phyloP scores from a whole-genome alignment of 2,329 filamentous ascomycete species.

The Colletotrichum tabaci region DNA sequence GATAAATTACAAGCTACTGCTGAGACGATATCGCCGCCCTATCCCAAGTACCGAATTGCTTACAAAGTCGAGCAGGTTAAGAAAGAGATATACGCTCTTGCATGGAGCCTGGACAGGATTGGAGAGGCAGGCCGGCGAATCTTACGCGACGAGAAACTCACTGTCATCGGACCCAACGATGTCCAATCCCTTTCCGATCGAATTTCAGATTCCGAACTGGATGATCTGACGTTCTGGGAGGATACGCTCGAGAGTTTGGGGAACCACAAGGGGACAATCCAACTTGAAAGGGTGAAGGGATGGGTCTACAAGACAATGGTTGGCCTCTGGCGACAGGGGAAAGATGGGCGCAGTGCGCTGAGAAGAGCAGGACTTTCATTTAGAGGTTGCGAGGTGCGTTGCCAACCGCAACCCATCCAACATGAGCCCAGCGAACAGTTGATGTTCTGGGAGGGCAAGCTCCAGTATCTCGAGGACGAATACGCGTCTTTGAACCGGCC shows the following conservation, averaged over 20 bases:
- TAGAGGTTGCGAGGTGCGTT: not conserved
- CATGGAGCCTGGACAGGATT: not conserved
- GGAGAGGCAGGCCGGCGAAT: not conserved
- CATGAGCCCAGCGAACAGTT: not conserved
- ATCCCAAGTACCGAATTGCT: not conserved
- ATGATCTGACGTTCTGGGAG: not conserved
- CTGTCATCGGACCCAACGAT: not conserved
- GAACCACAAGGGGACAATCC: not conserved
- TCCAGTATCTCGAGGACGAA: not conserved
- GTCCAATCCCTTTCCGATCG: not conserved
- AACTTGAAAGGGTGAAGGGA: conserved; percentile 3
- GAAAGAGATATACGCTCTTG: not conserved
- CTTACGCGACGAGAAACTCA: not conserved
- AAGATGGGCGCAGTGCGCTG: not conserved
- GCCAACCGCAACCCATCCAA: not conserved
- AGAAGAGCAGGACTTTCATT: not conserved
- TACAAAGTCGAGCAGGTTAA: not conserved
- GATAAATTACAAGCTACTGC: not conserved
- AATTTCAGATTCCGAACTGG: not conserved
- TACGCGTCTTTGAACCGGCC: not conserved
- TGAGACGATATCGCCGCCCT: too few species aligned
- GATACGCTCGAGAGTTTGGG: not conserved
- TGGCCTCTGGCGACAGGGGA: not conserved
- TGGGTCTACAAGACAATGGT: not conserved
- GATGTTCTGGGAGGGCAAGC: not conserved